Evolutionary conservation across 345 rosid species (phyloP).

Genomic region (Schrenkiella parvula): DNA sequence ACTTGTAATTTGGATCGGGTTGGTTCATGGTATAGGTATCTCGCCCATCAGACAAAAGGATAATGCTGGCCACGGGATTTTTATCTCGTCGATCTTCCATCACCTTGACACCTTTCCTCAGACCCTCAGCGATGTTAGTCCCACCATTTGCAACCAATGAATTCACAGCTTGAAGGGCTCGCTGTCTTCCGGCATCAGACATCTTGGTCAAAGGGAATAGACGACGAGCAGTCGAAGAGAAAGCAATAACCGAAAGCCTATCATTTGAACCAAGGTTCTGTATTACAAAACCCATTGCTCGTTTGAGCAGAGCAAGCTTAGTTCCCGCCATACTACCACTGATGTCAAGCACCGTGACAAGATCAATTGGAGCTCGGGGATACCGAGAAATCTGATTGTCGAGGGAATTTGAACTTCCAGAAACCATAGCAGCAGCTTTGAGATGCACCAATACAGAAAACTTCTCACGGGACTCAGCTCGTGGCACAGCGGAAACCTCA

Average conservation of each 20-base stretch:
- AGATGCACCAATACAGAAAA: constrained; percentile 79
- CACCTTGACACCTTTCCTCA: constrained; percentile 85
- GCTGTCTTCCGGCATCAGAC: constrained; percentile 73
- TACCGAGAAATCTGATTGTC: constrained; percentile 40
- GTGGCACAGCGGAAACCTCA: constrained; percentile 67
- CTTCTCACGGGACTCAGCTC: constrained; percentile 44
- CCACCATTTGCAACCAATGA: constrained; percentile 93
- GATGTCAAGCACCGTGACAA: constrained; percentile 88
- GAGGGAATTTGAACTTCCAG: constrained; percentile 32
- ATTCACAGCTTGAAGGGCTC: constrained; percentile 85
- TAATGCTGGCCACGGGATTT: constrained; percentile 84
- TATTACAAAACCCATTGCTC: constrained; percentile 98
- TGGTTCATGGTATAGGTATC: constrained; percentile 71
- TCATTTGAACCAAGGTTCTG: constrained; percentile 88
- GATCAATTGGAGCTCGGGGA: constrained; percentile 78
- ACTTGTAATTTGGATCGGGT: constrained; percentile 53
- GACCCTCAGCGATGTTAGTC: constrained; percentile 94
- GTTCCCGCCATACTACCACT: constrained; percentile 99
- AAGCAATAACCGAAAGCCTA: constrained; percentile 93
- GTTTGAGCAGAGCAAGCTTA: constrained; percentile 86
- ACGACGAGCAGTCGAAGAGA: constrained; percentile 93
- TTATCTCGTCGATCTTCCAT: constrained; percentile 79
- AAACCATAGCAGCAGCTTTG: constrained; percentile 53
- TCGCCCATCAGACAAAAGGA: constrained; percentile 89
- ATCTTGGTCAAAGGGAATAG: constrained; percentile 75